These are phyloP conservation scores for Mercurialis annua DNA, from an alignment of 345 rosid species.

Conservation along the genomic window DNA sequence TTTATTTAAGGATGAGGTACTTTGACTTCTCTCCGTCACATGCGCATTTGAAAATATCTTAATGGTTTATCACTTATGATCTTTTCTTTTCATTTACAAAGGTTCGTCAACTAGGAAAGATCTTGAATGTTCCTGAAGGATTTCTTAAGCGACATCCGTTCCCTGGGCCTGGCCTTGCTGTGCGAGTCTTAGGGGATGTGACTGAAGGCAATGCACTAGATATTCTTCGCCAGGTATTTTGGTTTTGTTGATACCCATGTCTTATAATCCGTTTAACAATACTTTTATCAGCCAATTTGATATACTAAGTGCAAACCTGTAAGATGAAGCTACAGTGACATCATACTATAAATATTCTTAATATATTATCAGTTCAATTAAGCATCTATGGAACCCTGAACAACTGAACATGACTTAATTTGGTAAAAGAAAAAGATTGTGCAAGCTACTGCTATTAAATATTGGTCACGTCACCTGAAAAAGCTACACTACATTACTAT, in stretches of 20 bases:
- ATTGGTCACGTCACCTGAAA: not conserved
- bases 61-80: not conserved
- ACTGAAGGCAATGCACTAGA: conserved; percentile 90
- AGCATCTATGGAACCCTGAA: too few species aligned
- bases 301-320: not conserved
- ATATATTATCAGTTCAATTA: too few species aligned
- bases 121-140: conserved; percentile 75
- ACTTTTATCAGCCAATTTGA: too few species aligned
- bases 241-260: not conserved
- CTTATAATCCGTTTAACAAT: not conserved
- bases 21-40: conserved; percentile 6
- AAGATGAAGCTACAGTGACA: too few species aligned
- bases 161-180: conserved; percentile 99
- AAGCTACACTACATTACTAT: not conserved
- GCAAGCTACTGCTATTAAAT: not conserved
- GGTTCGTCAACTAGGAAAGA: conserved; percentile 90
- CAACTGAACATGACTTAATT: not conserved
- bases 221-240: conserved; percentile 70
- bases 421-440: not conserved
- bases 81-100: conserved; percentile 24
- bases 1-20: conserved; percentile 97
- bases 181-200: conserved; percentile 88
- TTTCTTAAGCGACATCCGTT: conserved; percentile 95
- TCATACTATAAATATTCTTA: too few species aligned
- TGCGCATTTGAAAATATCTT: not conserved